These are phyloP conservation scores for Alternaria gaisen DNA, from an alignment of 2,329 filamentous ascomycete species.

Conservation along the genomic window DNA sequence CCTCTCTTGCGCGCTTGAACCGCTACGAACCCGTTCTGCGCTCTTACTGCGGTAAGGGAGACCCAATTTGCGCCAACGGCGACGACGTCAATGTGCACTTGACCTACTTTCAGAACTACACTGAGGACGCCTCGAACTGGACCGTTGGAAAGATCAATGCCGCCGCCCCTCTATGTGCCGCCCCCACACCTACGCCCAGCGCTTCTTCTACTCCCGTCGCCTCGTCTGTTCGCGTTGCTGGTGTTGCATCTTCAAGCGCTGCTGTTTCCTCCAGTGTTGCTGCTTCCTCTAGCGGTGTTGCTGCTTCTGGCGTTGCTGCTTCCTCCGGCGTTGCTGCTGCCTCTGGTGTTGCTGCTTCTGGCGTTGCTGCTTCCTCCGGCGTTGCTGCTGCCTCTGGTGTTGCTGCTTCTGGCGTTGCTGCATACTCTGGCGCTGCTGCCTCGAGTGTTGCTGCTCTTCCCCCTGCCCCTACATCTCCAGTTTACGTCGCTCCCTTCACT, in stretches of 20 bases:
- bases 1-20: conserved; percentile 29
- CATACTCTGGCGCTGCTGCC: conserved; percentile 3
- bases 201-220: conserved; percentile 28
- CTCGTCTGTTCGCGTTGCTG: conserved; percentile 25
- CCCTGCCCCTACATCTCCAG: conserved; percentile 31
- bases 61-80: conserved; percentile 71
- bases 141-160: conserved; percentile 34
- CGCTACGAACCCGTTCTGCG: conserved; percentile 60
- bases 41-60: conserved; percentile 68
- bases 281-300: conserved; percentile 9
- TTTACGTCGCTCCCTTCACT: conserved; percentile 31
- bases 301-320: background rate
- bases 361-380: conserved; percentile 7
- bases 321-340: conserved; percentile 10
- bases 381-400: conserved; percentile 4
- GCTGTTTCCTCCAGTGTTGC: conserved; percentile 9
- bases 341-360: conserved; percentile 6
- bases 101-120: conserved; percentile 59
- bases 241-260: conserved; percentile 25
- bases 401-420: conserved; percentile 8
- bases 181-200: conserved; percentile 29
- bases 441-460: conserved; percentile 25
- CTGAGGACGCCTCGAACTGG: conserved; percentile 34
- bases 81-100: conserved; percentile 66
- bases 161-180: conserved; percentile 30